Conservation (phyloP, 495 filamentous ascomycete species). For the Penicillium ucsense region DNA sequence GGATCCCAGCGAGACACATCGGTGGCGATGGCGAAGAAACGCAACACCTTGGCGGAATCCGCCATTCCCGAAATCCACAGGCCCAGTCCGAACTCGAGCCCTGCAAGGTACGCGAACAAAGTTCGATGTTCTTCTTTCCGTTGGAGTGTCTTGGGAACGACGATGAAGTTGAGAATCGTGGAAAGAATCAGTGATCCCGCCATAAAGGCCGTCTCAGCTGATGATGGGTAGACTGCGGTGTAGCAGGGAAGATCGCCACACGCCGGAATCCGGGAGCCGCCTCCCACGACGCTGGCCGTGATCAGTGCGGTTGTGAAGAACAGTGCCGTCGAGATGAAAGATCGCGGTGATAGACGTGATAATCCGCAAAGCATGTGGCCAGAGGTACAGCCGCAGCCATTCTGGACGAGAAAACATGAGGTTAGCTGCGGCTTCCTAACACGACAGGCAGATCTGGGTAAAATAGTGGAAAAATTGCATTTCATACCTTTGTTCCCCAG, state of each 20-base stretch:
- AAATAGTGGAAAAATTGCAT: not conserved
- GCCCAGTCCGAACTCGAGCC: constrained; percentile 45
- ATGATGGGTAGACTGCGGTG: constrained; percentile 34
- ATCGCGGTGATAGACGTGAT: constrained; percentile 41
- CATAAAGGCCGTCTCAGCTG: constrained; percentile 27
- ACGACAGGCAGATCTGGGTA: too few relatives aligned
- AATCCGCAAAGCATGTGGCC: constrained; percentile 55
- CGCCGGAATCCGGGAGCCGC: constrained; percentile 21
- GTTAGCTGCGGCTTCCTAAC: too few relatives aligned
- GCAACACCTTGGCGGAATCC: constrained; percentile 40
- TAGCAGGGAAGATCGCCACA: constrained; percentile 40
- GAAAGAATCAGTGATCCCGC: constrained; percentile 19
- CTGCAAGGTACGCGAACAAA: constrained; percentile 33
- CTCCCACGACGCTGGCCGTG: constrained; percentile 34
- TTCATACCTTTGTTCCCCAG: constrained; percentile 46
- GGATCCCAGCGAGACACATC: constrained; percentile 42
- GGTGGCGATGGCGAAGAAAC: constrained; percentile 42
- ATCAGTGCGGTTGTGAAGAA: constrained; percentile 45
- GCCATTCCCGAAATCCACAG: constrained; percentile 48
- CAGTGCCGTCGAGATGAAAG: constrained; percentile 41
- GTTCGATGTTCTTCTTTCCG: constrained; percentile 20
- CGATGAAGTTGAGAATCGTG: constrained; percentile 22
- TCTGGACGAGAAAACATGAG: constrained; percentile 13
- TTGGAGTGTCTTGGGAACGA: constrained; percentile 17
- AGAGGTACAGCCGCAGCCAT: constrained; percentile 47